Evolutionary conservation across 2,329 filamentous ascomycete genomes (phyloP).

Genomic region (Herpotrichia juniperi): DNA sequence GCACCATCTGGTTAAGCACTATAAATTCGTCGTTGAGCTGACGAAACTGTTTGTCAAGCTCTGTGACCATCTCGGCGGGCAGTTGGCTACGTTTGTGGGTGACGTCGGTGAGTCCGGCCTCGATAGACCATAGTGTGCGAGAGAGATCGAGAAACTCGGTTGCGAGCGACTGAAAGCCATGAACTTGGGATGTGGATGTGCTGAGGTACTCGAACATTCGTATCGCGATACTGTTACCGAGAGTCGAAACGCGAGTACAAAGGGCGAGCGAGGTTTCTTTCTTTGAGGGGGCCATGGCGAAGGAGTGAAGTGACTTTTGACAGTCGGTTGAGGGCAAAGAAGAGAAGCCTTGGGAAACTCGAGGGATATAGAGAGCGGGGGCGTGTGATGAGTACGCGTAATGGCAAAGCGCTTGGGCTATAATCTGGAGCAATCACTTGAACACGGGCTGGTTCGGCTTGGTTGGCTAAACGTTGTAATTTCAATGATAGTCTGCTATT

Average conservation of each 20-base stretch:
- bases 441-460: too few relatives aligned
- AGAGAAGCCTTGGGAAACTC: too few relatives aligned
- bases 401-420: too few relatives aligned
- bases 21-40: conserved; percentile 67
- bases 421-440: too few relatives aligned
- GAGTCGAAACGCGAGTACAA: conserved; percentile 63
- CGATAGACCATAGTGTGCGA: conserved; percentile 70
- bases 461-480: too few relatives aligned
- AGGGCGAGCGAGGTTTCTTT: conserved; percentile 56
- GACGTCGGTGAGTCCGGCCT: conserved; percentile 62
- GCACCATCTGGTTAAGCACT: conserved; percentile 67
- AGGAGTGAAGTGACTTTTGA: too few relatives aligned
- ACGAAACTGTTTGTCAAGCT: conserved; percentile 69
- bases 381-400: too few relatives aligned
- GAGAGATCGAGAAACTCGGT: conserved; percentile 71
- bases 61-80: conserved; percentile 65
- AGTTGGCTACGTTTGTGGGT: conserved; percentile 59
- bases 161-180: conserved; percentile 60
- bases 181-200: conserved; percentile 41
- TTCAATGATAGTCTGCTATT: too few relatives aligned
- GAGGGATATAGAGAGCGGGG: too few relatives aligned
- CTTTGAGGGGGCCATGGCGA: conserved; percentile 38
- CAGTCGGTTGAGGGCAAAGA: too few relatives aligned
- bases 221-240: conserved; percentile 60
- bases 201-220: conserved; percentile 46